phyloP scores from a whole-genome alignment of 2,329 filamentous ascomycete species.

The Cryphonectria carpinicola region DNA sequence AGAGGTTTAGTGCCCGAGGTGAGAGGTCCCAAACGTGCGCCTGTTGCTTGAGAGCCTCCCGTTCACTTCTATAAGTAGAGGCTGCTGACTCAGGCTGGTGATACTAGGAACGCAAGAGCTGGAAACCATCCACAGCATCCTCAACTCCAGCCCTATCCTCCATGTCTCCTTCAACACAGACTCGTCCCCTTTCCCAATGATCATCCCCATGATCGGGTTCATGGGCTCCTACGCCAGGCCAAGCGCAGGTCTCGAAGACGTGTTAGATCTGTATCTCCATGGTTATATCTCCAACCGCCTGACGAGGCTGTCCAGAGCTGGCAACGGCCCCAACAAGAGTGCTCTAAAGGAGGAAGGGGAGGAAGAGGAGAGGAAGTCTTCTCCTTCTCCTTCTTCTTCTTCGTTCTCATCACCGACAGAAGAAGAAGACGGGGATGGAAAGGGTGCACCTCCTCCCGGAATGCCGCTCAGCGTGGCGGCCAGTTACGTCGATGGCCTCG shows the following conservation, averaged over 20 bases:
- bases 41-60: not conserved
- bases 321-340: not conserved
- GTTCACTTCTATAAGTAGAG: not conserved
- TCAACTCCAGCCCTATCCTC: constrained; percentile 76
- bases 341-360: not conserved
- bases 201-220: constrained; percentile 83
- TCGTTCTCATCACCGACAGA: constrained; percentile 22
- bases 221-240: constrained; percentile 73
- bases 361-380: not conserved
- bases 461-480: constrained; percentile 74
- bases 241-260: constrained; percentile 63
- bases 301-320: constrained; percentile 60
- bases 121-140: constrained; percentile 71
- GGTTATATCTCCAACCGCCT: constrained; percentile 80
- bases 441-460: constrained; percentile 44
- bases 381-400: no score
- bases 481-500: constrained; percentile 76
- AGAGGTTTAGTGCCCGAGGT: constrained; percentile 69
- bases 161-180: constrained; percentile 76
- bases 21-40: constrained; percentile 29
- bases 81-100: constrained; percentile 16
- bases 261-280: constrained; percentile 79
- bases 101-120: constrained; percentile 69
- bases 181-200: constrained; percentile 71
- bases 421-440: constrained; percentile 30